Evolutionary conservation across 1,284 basidiomycete genomes (phyloP).

Genomic region (Macrocystidia cucumis): DNA sequence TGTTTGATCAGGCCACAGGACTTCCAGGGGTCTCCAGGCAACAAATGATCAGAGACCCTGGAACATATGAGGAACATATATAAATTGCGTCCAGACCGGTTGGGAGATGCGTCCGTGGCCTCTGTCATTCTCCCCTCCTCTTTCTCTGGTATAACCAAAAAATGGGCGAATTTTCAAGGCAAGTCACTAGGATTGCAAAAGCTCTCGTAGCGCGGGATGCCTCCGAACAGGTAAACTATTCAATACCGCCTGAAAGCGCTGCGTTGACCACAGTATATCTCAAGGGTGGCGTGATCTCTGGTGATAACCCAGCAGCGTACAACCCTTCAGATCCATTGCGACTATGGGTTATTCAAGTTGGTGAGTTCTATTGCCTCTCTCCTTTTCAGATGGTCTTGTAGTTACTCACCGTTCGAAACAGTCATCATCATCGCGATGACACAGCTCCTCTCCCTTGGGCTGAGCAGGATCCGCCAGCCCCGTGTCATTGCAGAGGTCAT

Average conservation of each 20-base stretch:
- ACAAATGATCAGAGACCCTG: no score
- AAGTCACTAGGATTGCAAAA: constrained; percentile 23
- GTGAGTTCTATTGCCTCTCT: constrained; percentile 23
- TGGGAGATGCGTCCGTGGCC: neutral
- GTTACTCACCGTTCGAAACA: constrained; percentile 16
- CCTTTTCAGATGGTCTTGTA: neutral
- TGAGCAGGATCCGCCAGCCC: constrained; percentile 72
- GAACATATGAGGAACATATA: neutral
- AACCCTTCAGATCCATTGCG: constrained; percentile 61
- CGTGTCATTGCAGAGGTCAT: constrained; percentile 87
- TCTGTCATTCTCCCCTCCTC: constrained; percentile 7
- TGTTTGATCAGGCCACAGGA: no score
- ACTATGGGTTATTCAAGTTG: constrained; percentile 80
- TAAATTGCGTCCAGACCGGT: neutral
- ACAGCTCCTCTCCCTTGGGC: constrained; percentile 57
- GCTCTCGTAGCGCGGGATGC: constrained; percentile 32
- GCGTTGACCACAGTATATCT: constrained; percentile 3
- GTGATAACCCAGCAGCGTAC: constrained; percentile 57
- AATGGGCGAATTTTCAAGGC: constrained; percentile 36
- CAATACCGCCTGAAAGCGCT: neutral
- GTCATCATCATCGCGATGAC: constrained; percentile 73
- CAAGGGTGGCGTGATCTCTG: constrained; percentile 57
- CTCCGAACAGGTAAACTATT: constrained; percentile 34
- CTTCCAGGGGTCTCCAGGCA: no score
- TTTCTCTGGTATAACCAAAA: no score